Base-by-base conservation (phyloP, 495 filamentous ascomycete species). In the Trichocladium antarcticum region DNA sequence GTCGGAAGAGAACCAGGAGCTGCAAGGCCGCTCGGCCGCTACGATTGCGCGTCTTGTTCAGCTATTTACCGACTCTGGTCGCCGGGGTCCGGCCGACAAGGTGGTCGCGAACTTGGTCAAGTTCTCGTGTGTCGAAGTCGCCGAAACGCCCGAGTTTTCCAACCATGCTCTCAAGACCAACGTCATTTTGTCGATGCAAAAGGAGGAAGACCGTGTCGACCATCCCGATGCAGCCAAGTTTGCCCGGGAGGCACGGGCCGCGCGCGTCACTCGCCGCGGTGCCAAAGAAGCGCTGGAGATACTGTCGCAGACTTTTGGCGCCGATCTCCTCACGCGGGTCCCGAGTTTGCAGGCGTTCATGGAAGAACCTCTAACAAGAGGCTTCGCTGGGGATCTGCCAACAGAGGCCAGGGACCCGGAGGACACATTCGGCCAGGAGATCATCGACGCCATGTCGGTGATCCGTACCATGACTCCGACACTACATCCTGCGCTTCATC, bases 211-310 rank as follows among this genome's bases (percentile, higher is more conserved):
- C 60, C 79, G 93, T 37, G 83, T 87, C 55, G 93, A 97, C 56
- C 87, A 94, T 60, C 78, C 81, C 8, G 90, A 95, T 67, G 85
- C 88, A 5, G 87, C 79, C 35, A 85, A 85, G 60, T 95, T 87
- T 58, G 92, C 90, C 43, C 74, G 76, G 36, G 92, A 97, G 56
- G 82, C 85, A 31, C 87, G 75, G 63, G 85, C 82, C 43, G 92
- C 92, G 44, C 76, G 84, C 35, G 88, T 96, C 60, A 90, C 87
- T 53, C 76, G 88, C 34, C 81, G 93, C 45, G 92, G 92, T 60
- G 88, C 92, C 4, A 96, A 95, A 66, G 87, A 95, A 64, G 88
- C 89, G 5, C 74, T 98, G 34, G 93, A 97, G 67, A 87, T 95
- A 45, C 65, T 98, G 34, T 79, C 84, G 1, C 68, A 72, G 42